Conservation (phyloP, 192 early-diverging fungal genomes). For the Coemansia sp. region DNA sequence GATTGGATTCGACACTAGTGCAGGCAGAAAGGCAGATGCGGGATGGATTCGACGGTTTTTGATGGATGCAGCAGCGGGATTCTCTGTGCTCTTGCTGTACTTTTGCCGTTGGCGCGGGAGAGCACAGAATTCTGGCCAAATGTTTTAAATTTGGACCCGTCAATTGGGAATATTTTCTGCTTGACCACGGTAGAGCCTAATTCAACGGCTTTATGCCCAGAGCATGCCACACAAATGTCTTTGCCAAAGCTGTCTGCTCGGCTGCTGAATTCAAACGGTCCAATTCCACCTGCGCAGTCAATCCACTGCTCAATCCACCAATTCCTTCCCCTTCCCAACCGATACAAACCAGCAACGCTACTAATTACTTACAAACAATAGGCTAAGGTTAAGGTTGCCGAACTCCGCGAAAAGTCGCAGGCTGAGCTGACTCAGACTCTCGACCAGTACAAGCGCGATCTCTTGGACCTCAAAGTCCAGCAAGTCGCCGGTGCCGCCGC, state of each 20-base stretch:
- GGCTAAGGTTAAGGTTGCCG: slow-evolving; percentile 88
- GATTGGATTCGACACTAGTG: background rate
- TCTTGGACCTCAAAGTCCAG: slow-evolving; percentile 89
- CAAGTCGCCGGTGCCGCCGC: slow-evolving; percentile 79
- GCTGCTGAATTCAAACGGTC: too few species aligned
- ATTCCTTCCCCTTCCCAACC: background rate
- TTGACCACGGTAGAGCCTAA: too few species aligned
- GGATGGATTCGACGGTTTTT: background rate
- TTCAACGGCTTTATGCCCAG: too few species aligned
- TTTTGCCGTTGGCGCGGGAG: background rate
- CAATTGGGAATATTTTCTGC: too few species aligned
- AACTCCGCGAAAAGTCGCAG: slow-evolving; percentile 94
- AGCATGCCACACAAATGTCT: too few species aligned
- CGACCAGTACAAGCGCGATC: slow-evolving; percentile 93
- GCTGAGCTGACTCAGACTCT: slow-evolving; percentile 88
- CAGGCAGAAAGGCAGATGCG: background rate
- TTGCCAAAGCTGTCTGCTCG: too few species aligned
- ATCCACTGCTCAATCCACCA: background rate
- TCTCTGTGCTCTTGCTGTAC: background rate
- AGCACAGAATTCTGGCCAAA: background rate
- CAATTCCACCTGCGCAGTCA: too few species aligned
- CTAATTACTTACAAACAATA: slow-evolving; percentile 22
- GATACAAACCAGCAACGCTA: background rate
- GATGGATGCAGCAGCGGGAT: background rate
- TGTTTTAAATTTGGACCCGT: background rate